Evolutionary conservation across 2,329 filamentous ascomycete genomes (phyloP), one percentile per base, ranked within the genome.

Genomic region (Daldinia eschscholtzii): DNA sequence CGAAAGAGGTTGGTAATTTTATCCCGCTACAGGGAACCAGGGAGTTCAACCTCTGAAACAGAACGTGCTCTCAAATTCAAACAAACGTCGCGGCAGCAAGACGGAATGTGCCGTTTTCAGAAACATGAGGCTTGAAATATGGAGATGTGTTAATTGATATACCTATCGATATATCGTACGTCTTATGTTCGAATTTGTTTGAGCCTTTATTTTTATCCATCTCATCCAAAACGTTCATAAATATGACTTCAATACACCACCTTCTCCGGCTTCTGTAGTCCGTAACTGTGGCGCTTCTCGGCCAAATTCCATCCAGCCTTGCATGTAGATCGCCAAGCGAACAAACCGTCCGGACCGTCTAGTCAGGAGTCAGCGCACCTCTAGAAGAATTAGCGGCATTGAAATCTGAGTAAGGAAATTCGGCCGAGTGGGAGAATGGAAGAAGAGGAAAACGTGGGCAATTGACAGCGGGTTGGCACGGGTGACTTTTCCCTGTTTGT

Each of bases 71-170:
- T 62, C 57, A 61, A 61, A 57, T 64, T 64, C 61, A 70, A 68
- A 70, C 64, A 61, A 62, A 67, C 57, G 64, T 60, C 39, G 61
- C 64, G 37, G 52, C 67, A 42, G 41, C 41, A 42, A 5, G 6
- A 20, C 46, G 68, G 65, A 61, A 61, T 56, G 41, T 61, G 23
- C 68, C 65, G 68, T 63, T 70, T 70, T 65, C 65, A 61, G 68
- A 35, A 33, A 53, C 33, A 20, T 35, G 15, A 53, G n/a, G 50
- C 18, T 48, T 48, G 44, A 28, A 12, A 26, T 48, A 28, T 12
- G 23, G 12, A 23, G 44, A 28, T 18, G 23, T 5, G 26, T n/a
- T 48, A 28, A 48, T 48, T 28, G 20, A 48, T 52, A 30, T 18
- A 30, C 18, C 46, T 15, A 48, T 48, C n/a, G 20, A 48, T 52